phyloP scores from a whole-genome alignment of 139 green algal species.

The Raphidocelis subcapitata region DNA sequence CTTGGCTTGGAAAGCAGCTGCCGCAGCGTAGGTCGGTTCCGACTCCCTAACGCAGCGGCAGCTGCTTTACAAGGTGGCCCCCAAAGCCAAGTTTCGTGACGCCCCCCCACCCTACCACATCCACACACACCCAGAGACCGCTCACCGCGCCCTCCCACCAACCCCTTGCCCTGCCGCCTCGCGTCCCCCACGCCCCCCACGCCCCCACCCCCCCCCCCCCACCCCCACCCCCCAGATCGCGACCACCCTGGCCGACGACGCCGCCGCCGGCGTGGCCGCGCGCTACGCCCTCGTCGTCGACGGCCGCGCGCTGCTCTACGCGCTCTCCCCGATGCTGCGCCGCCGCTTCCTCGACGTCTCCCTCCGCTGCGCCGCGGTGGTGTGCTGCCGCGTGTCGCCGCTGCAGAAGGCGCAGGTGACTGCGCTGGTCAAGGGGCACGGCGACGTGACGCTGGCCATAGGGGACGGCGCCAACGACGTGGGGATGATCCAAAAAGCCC shows the following conservation, averaged over 20 bases:
- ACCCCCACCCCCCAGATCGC: too few relatives aligned
- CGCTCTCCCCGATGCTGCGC: conserved; percentile 53
- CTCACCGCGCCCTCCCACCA: too few relatives aligned
- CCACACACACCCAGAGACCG: too few relatives aligned
- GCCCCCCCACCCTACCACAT: too few relatives aligned
- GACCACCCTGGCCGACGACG: conserved; percentile 25
- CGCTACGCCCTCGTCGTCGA: conserved; percentile 76
- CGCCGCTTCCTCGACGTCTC: conserved; percentile 46
- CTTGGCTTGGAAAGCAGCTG: too few relatives aligned
- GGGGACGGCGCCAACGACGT: conserved; percentile 99
- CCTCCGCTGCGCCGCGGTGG: conserved; percentile 52
- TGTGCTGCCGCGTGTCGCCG: conserved; percentile 78
- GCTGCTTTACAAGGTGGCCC: too few relatives aligned
- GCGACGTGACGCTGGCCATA: conserved; percentile 88
- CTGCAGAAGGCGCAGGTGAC: conserved; percentile 78
- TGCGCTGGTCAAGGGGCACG: conserved; percentile 56
- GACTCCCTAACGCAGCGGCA: too few relatives aligned
- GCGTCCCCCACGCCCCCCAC: too few relatives aligned
- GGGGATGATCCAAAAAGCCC: conserved; percentile 88
- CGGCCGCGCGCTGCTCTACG: conserved; percentile 73
- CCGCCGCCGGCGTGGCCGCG: background rate
- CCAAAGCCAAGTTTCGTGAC: too few relatives aligned
- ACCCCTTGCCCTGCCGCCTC: too few relatives aligned
- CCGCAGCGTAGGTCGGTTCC: too few relatives aligned
- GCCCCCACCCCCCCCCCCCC: too few relatives aligned